Percentiles rank a stretch among this genome's conserved stretches.
Evolutionary conservation across 768 basidiomycete genomes (phyloP).

Genomic region (Suillus subluteus): DNA sequence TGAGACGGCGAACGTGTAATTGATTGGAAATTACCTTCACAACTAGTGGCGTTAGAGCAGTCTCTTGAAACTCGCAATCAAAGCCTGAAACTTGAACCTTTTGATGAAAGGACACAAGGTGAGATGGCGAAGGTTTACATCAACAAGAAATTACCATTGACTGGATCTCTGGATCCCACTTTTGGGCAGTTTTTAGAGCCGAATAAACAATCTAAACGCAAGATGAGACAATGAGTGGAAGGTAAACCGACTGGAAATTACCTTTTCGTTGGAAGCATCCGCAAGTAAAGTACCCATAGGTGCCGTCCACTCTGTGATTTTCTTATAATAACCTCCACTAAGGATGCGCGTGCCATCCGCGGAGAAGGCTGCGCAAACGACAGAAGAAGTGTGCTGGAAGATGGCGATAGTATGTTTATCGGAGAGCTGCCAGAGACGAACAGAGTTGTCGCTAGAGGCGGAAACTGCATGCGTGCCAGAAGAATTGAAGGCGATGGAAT

Average conservation of each 20-base stretch:
- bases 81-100: too few relatives aligned
- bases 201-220: too few relatives aligned
- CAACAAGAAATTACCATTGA: too few relatives aligned
- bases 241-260: background rate
- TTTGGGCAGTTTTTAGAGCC: too few relatives aligned
- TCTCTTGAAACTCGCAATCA: too few relatives aligned
- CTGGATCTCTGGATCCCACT: too few relatives aligned
- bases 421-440: background rate
- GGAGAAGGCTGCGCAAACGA: constrained; percentile 1
- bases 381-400: constrained; percentile 2
- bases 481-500: background rate
- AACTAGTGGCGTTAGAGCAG: too few relatives aligned
- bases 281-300: background rate
- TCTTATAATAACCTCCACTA: background rate
- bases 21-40: background rate
- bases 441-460: background rate
- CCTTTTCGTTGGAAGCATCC: too few relatives aligned
- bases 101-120: too few relatives aligned
- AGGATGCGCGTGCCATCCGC: background rate
- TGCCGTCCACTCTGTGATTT: background rate
- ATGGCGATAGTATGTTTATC: background rate
- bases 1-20: background rate
- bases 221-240: background rate
- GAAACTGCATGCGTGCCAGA: background rate
- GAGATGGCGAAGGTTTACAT: too few relatives aligned